Conservation (phyloP, 768 basidiomycete genomes). For the Suillus spraguei region DNA sequence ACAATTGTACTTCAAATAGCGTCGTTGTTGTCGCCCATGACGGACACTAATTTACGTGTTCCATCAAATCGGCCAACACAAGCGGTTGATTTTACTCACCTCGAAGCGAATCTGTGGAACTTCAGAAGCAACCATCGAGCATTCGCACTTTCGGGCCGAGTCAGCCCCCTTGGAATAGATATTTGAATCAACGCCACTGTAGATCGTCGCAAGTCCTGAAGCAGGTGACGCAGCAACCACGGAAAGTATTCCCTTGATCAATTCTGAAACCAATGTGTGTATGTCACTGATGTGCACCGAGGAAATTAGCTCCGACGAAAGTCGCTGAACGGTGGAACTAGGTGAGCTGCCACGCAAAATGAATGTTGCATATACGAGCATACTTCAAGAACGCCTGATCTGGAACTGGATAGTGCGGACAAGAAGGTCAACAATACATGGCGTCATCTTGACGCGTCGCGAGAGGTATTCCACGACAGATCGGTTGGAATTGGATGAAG, state of each 20-base stretch:
- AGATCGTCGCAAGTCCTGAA: slow-evolving; percentile 70
- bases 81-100: slow-evolving; percentile 34
- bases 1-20: too few relatives aligned
- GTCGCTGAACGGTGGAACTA: slow-evolving; percentile 60
- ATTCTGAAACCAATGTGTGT: slow-evolving; percentile 85
- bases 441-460: slow-evolving; percentile 74
- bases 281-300: slow-evolving; percentile 73
- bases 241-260: slow-evolving; percentile 92
- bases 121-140: slow-evolving; percentile 77
- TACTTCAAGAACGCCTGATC: slow-evolving; percentile 88
- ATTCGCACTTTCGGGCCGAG: slow-evolving; percentile 64
- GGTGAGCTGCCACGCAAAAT: slow-evolving; percentile 30
- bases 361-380: slow-evolving; percentile 42
- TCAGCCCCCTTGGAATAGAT: slow-evolving; percentile 88
- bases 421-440: slow-evolving; percentile 88
- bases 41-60: slow-evolving; percentile 43
- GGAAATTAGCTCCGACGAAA: slow-evolving; percentile 81
- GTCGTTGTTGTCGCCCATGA: slow-evolving; percentile 48
- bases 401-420: too few relatives aligned
- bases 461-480: slow-evolving; percentile 80
- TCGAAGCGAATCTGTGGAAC: slow-evolving; percentile 52
- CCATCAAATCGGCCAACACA: not conserved
- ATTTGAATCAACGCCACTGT: slow-evolving; percentile 75
- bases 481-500: slow-evolving; percentile 85
- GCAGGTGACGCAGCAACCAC: slow-evolving; percentile 88